Base-by-base conservation (phyloP, 345 rosid species). In the Lepidium didymum region DNA sequence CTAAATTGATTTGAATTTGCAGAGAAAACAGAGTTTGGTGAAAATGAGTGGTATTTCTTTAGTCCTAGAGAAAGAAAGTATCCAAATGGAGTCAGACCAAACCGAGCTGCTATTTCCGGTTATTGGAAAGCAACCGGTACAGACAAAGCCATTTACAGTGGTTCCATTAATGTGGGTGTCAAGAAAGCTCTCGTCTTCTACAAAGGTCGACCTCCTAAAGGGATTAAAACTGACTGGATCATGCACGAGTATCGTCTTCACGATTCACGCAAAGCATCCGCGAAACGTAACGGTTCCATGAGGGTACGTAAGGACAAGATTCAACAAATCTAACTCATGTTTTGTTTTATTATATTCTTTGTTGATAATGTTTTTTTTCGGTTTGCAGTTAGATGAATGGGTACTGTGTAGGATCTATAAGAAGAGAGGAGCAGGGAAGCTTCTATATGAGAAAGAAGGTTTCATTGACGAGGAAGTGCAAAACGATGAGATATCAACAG, bases 181-280 rank as follows among this genome's bases (percentile, higher is more conserved):
- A 92, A 92, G 79, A 92, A 92, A 75, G 83, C 95, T 74, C 96
- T 92, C 13, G 98, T 92, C 2, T 92, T 92, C 64, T 92, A 92
- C 80, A 68, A 78, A 72, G 98, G 98, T 0, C 72, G 78, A 53
- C 98, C 98, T 12, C 96, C 98, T 0, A 92, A 87, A 57, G 98
- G 98, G 0, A 36, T 67, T 38, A 92, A 92, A 68, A 84, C 91
- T 1, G 92, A 92, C 42, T 92, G 98, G 98, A 89, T 92, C 70
- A 92, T 92, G 98, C 98, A 89, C 40, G 98, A 92, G 74, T 92
- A 89, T 75, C 88, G 98, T 8, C 76, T 89, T n/a, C 70, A 21
- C 25, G 96, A 85, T 40, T 68, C 90, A 0, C 77, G 72, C 43
- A 73, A 73, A 31, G 56, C 81, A 51, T 63, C 82, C 0, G 78